Conservation (phyloP, 306 rosid genomes). For the Malus orientalis region DNA sequence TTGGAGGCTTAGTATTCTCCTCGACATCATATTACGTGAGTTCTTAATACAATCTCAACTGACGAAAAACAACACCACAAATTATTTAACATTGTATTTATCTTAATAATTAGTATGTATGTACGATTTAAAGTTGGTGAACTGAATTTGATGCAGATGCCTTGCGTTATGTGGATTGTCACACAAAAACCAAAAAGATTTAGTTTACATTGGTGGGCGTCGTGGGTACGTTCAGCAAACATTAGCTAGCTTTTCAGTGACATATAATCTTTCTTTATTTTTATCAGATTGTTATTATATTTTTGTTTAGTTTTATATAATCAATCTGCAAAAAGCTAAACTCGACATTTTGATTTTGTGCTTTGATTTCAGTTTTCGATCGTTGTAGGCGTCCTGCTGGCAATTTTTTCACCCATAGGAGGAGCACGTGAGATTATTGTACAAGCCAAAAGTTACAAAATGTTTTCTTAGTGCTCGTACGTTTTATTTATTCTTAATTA, state of each 20-base stretch:
- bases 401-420: constrained; percentile 47
- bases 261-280: background rate
- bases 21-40: constrained; percentile 61
- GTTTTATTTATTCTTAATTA: background rate
- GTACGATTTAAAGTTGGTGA: background rate
- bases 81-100: background rate
- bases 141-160: constrained; percentile 31
- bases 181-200: constrained; percentile 23
- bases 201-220: constrained; percentile 41
- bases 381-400: constrained; percentile 17
- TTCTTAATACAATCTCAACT: background rate
- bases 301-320: background rate
- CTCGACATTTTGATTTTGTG: background rate
- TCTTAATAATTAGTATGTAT: background rate
- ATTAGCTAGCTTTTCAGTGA: background rate
- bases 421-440: constrained; percentile 48
- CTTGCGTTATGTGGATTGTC: constrained; percentile 50
- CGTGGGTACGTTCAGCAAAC: constrained; percentile 26
- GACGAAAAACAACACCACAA: background rate
- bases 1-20: constrained; percentile 68
- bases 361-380: constrained; percentile 21
- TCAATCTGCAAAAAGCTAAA: background rate
- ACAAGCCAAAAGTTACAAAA: constrained; percentile 28
- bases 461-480: constrained; percentile 28
- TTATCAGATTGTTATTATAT: background rate